phyloP scores from a whole-genome alignment of 179 eudicot species.

The Spinacia oleracea region DNA sequence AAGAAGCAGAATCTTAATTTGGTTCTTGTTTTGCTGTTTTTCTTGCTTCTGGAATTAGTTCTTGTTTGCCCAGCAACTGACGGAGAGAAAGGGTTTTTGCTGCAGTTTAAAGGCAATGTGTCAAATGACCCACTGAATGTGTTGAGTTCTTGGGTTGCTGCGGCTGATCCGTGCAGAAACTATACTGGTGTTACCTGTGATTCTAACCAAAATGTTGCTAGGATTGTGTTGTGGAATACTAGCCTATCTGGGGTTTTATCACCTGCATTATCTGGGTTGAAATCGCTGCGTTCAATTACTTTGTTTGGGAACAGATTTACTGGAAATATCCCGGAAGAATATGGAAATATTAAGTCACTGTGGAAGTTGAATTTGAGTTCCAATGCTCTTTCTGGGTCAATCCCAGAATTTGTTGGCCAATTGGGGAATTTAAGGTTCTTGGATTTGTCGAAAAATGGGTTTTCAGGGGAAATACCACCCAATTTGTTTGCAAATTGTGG shows the following conservation, averaged over 20 bases:
- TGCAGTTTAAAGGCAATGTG: slow-evolving; percentile 76
- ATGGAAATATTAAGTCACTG: slow-evolving; percentile 56
- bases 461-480: slow-evolving; percentile 61
- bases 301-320: slow-evolving; percentile 72
- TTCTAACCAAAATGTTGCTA: slow-evolving; percentile 66
- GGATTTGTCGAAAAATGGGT: slow-evolving; percentile 83
- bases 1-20: slow-evolving; percentile 26
- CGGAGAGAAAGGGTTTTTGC: slow-evolving; percentile 72
- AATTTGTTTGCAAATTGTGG: slow-evolving; percentile 62
- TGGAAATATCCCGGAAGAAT: slow-evolving; percentile 72
- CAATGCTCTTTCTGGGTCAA: slow-evolving; percentile 78
- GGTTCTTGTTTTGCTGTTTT: slow-evolving; percentile 25
- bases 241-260: slow-evolving; percentile 72
- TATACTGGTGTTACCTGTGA: slow-evolving; percentile 71
- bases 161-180: slow-evolving; percentile 56
- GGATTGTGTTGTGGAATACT: slow-evolving; percentile 85
- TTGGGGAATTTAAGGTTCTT: slow-evolving; percentile 64
- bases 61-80: slow-evolving; percentile 51
- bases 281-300: slow-evolving; percentile 52
- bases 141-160: slow-evolving; percentile 64
- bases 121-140: slow-evolving; percentile 65
- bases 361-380: slow-evolving; percentile 95
- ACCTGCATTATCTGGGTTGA: slow-evolving; percentile 67
- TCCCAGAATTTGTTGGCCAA: slow-evolving; percentile 78
- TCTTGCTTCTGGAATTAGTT: slow-evolving; percentile 25